Evolutionary conservation across 1,284 basidiomycete species (phyloP), one percentile per base, ranked within the genome.

Genomic region (Malassezia cuniculi): DNA sequence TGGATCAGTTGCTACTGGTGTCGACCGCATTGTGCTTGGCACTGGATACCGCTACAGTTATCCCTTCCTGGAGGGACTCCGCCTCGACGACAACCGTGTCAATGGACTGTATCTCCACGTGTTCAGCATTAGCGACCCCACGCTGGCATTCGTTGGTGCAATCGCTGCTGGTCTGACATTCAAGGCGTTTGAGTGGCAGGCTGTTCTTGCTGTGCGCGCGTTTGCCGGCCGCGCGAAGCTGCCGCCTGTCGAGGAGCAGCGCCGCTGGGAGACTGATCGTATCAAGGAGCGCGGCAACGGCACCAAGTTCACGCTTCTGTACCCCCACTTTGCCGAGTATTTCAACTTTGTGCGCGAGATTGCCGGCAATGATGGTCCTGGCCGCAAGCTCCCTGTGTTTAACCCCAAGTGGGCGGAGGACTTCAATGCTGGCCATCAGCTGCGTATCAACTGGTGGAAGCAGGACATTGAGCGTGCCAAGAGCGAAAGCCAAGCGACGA

Each of bases 161-260:
- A 22, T 36, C 3, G 12, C 18, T 14, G 26, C 34, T 5, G 34
- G 34, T 5, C 20, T 36, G 18, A 36, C 34, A 15, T 36, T 36
- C 20, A 36, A 36, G n/a, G 18, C 26, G 27, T 36, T 36, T 19
- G 34, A 36, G 17, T 36, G 34, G 34, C 34, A 36, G 20, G 34
- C 34, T 10, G 34, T 36, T 6, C 27, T 36, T 2, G 34, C 17
- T 1, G 29, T 26, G 11, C 34, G 34, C 19, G 6, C 29, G 9
- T 29, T 18, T n/a, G 12, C 34, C 3, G 34, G 34, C 3, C 34
- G 34, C n/a, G 14, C 14, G 5, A n/a, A 12, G 2, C 14, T 36
- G 17, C 34, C 34, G 1, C 19, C 27, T 14, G 5, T 21, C 2
- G 34, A n/a, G 19, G 34, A 28, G 19, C 34, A 36, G 14, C 14